A percentile compares a stretch with the other conserved stretches of the same genome.
Evolutionary conservation across 2,329 filamentous ascomycete genomes (phyloP).

Genomic region (Paecilomyces sp.): DNA sequence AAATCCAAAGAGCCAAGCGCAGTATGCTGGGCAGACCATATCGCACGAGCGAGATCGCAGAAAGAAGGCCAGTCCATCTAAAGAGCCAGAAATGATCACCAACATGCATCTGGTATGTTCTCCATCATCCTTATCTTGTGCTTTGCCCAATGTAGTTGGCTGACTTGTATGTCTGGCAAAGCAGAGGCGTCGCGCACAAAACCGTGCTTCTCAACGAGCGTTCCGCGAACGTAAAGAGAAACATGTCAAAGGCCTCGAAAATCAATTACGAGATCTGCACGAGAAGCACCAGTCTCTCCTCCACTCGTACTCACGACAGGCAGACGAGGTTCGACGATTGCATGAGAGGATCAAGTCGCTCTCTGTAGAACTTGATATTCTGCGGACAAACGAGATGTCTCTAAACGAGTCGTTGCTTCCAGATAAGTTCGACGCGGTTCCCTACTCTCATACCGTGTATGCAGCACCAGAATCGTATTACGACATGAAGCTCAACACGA

Average conservation of each 20-base stretch:
- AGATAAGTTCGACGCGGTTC: slow-evolving; percentile 19
- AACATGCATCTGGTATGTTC: background rate
- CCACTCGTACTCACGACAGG: slow-evolving; percentile 22
- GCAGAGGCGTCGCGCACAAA: slow-evolving; percentile 64
- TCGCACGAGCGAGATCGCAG: background rate
- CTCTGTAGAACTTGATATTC: slow-evolving; percentile 14
- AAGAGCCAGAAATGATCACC: background rate
- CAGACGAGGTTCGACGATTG: slow-evolving; percentile 19
- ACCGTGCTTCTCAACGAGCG: slow-evolving; percentile 76
- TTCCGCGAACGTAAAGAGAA: slow-evolving; percentile 86
- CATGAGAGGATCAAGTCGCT: slow-evolving; percentile 18
- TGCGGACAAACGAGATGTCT: slow-evolving; percentile 9
- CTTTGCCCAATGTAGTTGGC: background rate
- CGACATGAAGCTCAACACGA: slow-evolving; percentile 15
- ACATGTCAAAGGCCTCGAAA: slow-evolving; percentile 77
- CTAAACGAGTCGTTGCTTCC: slow-evolving; percentile 15
- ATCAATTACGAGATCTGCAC: slow-evolving; percentile 60
- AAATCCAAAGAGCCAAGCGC: background rate
- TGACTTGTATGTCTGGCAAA: background rate
- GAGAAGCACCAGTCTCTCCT: slow-evolving; percentile 23
- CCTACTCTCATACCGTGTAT: slow-evolving; percentile 14
- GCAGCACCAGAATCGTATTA: slow-evolving; percentile 14
- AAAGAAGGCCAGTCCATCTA: background rate
- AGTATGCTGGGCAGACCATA: background rate
- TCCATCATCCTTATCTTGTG: background rate